phyloP scores from a whole-genome alignment of 2,329 filamentous ascomycete genomes.

The Rasamsonia emersonii region DNA sequence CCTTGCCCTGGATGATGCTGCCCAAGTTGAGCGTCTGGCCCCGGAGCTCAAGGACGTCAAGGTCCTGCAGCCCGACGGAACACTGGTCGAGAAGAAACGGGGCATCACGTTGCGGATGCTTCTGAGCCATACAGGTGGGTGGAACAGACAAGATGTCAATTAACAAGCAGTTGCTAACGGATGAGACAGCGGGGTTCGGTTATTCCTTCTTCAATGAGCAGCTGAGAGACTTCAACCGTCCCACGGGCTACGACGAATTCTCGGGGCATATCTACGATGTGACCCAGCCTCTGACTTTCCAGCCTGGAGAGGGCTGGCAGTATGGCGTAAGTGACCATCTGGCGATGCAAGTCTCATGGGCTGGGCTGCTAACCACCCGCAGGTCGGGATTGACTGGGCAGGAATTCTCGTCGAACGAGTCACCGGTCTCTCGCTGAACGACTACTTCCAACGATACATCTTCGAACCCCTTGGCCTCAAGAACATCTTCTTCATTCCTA shows the following conservation, averaged over 20 bases:
- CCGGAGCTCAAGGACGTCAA: constrained; percentile 37
- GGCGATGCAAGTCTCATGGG: not conserved
- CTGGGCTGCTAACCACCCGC: constrained; percentile 3
- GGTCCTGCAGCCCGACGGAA: constrained; percentile 30
- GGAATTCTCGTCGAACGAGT: constrained; percentile 42
- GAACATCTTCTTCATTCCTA: constrained; percentile 51
- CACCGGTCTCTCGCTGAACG: constrained; percentile 37
- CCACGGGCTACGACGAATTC: constrained; percentile 50
- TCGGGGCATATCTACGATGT: constrained; percentile 46
- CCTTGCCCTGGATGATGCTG: constrained; percentile 33
- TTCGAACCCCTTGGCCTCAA: constrained; percentile 41
- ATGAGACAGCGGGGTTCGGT: constrained; percentile 45
- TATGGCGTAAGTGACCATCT: constrained; percentile 43
- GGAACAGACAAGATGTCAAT: too few species aligned
- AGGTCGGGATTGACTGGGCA: constrained; percentile 49
- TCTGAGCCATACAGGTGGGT: constrained; percentile 38
- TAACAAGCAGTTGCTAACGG: constrained; percentile 10
- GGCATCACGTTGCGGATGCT: constrained; percentile 52
- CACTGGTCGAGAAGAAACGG: constrained; percentile 34
- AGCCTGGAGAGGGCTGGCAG: constrained; percentile 54
- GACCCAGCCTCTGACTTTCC: constrained; percentile 48
- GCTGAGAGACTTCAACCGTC: constrained; percentile 40
- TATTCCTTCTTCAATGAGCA: constrained; percentile 49
- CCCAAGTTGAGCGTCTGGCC: constrained; percentile 30
- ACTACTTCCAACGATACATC: constrained; percentile 43